Base-by-base conservation (phyloP, 441 rosid genomes). In the Isatis lusitanica region DNA sequence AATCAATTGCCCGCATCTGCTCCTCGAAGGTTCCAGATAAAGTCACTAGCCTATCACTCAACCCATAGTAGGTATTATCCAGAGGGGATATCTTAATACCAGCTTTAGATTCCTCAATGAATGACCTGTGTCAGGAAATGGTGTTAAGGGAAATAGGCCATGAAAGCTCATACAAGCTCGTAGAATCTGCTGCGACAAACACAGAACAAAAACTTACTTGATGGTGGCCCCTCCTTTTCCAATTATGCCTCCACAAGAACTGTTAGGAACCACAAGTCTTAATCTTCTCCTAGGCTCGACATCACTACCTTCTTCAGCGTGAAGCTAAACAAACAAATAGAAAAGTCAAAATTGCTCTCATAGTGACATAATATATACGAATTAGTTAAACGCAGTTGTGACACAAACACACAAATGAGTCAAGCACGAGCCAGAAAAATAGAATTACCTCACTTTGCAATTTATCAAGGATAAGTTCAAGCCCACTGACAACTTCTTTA, bases 191-290 rank as follows among this genome's bases (percentile, higher is more conserved):
- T 16, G 30, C 3, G 33, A 39, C 2, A 74, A 76, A 74, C 38
- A 68, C 21, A 76, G 61, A 70, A 68, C 31, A 53, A 58, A 73
- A 59, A 83, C 93, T 70, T 87, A 95, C 99, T 93, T 95, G 84
- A 95, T 95, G 33, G 89, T 93, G 77, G 94, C 85, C 39, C 99
- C 98, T 83, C 97, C 99, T 84, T 91, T 95, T 76, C 99, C 99
- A 79, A 95, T 95, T 72, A 95, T 95, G 83, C 99, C 87, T 70
- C 99, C 99, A 74, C 99, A 95, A 50, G 93, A 91, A 82, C 89
- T 85, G 83, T 95, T 93, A 48, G 99, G 97, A 83, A 93, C 99
- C 67, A 93, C 81, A 52, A 95, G 77, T 82, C 94, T 93, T 83
- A 95, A 85, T 85, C 88, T 93, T 68, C 86, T 82, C 79, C 88